Base-by-base conservation (phyloP, 2,329 filamentous ascomycete genomes). In the Cladophialophora exuberans region DNA sequence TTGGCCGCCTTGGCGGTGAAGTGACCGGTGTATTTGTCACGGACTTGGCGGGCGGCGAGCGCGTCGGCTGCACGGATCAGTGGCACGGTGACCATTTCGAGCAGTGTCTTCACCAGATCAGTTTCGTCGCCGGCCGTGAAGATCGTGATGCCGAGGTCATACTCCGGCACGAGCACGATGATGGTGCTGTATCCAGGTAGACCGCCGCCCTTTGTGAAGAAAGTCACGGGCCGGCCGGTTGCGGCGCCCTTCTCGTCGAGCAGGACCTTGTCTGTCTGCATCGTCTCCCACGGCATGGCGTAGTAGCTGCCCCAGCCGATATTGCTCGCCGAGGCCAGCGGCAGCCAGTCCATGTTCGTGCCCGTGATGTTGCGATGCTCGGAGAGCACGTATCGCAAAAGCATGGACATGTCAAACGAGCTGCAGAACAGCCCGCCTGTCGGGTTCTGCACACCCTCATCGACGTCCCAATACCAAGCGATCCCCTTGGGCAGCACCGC, bases 241-340 rank as follows among this genome's bases (percentile, higher is more conserved):
- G 59, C 73, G 1, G n/a, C n/a, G n/a, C n/a, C n/a, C n/a, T n/a
- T n/a, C n/a, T n/a, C n/a, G n/a, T n/a, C n/a, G n/a, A n/a, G n/a
- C n/a, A 78, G 64, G 13, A 76, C 68, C 4, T 66, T 65, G 33
- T 73, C 69, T 1, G 71, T 74, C 0, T 74, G 71, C 36, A 73
- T 73, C 0, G 76, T 78, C 60, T 79, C 76, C 72, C 75, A 79
- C 0, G 76, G 76, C 66, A 75, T 73, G 3, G 76, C 76, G 52
- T 77, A 78, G 53, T 73, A 76, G 0, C 65, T 70, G 22, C 71
- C 58, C 11, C 72, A 46, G 0, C 72, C 72, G 1, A 64, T n/a
- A n/a, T n/a, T n/a, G n/a, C n/a, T 58, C 33, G 68, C 72, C 2
- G 72, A 75, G 1, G 65, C 69, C 0, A 75, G 74, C 35, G 73